Conservation (phyloP, 805 yeast species). For the Candida vartiovaarae region DNA sequence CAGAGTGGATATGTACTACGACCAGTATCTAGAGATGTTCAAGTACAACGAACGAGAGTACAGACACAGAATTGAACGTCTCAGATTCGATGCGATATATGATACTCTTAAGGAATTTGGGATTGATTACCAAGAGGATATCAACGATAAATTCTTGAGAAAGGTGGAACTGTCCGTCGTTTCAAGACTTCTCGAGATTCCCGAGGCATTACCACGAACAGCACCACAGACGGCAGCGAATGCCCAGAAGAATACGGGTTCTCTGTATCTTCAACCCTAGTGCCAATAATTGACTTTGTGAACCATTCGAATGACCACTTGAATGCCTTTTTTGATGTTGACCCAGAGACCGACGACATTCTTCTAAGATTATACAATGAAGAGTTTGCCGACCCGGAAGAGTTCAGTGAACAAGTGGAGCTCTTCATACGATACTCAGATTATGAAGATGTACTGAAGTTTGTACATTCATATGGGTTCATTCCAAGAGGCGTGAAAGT, state of each 20-base stretch:
- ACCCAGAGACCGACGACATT: conserved; percentile 35
- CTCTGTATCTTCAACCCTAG: conserved; percentile 45
- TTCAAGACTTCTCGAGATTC: conserved; percentile 62
- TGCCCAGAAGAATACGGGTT: conserved; percentile 29
- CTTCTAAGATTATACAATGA: conserved; percentile 27
- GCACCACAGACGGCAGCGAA: conserved; percentile 4
- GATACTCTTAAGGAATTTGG: conserved; percentile 17
- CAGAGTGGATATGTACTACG: conserved; percentile 22
- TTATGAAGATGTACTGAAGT: conserved; percentile 34
- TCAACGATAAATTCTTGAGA: conserved; percentile 11
- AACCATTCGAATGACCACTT: conserved; percentile 43
- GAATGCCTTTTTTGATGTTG: conserved; percentile 60
- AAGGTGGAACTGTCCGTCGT: conserved; percentile 39
- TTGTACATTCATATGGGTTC: conserved; percentile 40
- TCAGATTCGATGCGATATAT: conserved; percentile 14
- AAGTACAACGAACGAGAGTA: conserved; percentile 16
- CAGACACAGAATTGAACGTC: conserved; percentile 13
- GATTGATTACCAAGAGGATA: conserved; percentile 3
- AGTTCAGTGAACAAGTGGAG: conserved; percentile 22
- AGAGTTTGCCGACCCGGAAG: not conserved
- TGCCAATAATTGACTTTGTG: conserved; percentile 62
- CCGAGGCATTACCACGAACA: conserved; percentile 24
- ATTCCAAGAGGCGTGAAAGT: conserved; percentile 27
- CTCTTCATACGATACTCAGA: conserved; percentile 39
- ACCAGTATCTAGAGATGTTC: conserved; percentile 20